These are phyloP conservation scores for Scutellaria minor DNA, from an alignment of 257 asterid genomes.

Conservation along the genomic window DNA sequence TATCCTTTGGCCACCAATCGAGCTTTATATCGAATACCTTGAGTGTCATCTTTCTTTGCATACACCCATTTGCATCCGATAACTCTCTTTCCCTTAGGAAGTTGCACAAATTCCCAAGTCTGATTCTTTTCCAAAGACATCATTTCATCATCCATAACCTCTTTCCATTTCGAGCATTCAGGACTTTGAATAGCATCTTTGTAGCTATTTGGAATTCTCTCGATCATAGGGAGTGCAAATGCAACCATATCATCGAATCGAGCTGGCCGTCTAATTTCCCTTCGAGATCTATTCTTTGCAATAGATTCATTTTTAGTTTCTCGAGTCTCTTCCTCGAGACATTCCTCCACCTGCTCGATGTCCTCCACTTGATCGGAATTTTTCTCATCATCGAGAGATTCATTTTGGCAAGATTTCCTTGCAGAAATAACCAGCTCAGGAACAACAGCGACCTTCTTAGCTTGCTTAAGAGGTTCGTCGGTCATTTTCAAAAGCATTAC, in stretches of 20 bases:
- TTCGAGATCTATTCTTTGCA: not conserved
- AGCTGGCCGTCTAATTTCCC: not conserved
- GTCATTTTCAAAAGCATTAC: not conserved
- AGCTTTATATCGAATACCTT: not conserved
- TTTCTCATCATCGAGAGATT: not conserved
- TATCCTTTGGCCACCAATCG: constrained; percentile 1
- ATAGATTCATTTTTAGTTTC: not conserved
- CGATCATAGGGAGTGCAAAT: too few species aligned
- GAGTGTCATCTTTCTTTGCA: not conserved
- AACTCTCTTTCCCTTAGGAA: too few species aligned
- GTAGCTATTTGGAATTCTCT: not conserved
- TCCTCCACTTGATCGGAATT: not conserved
- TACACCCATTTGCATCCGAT: too few species aligned
- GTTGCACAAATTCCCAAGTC: not conserved
- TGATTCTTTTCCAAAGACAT: not conserved
- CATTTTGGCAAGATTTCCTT: not conserved
- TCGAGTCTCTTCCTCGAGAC: too few species aligned
- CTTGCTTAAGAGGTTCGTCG: not conserved
- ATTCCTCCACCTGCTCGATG: too few species aligned
- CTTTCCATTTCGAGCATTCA: not conserved
- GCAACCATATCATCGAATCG: not conserved
- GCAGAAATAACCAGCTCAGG: not conserved
- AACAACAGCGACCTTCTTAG: not conserved
- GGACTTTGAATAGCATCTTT: not conserved
- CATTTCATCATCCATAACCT: constrained; percentile 6